Conservation (phyloP, 2,329 filamentous ascomycete species). For the Aspergillus cejpii region DNA sequence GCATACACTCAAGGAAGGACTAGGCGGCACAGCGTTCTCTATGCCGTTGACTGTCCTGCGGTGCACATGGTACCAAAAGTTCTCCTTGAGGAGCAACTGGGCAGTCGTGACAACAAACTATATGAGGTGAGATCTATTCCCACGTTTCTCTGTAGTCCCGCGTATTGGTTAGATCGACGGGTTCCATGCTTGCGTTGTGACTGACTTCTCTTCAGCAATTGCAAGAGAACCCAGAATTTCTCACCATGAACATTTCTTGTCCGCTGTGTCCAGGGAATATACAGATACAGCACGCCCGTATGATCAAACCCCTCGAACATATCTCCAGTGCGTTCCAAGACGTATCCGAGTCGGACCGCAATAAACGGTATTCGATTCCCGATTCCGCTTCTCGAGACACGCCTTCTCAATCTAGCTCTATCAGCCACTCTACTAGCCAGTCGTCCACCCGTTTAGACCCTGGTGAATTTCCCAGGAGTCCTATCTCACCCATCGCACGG, state of each 20-base stretch:
- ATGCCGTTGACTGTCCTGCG: conserved; percentile 32
- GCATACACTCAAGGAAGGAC: background rate
- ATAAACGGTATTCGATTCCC: conserved; percentile 13
- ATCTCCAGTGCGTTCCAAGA: conserved; percentile 18
- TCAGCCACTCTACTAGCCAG: conserved; percentile 20
- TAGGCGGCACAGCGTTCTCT: conserved; percentile 14
- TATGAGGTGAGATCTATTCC: conserved; percentile 23
- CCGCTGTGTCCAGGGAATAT: conserved; percentile 27
- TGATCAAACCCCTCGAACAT: conserved; percentile 30
- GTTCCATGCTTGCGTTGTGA: background rate
- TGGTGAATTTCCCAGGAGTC: conserved; percentile 11
- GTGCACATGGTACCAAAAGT: conserved; percentile 28
- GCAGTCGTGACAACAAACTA: conserved; percentile 25
- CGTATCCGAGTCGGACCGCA: conserved; percentile 13
- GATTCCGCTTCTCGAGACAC: conserved; percentile 16
- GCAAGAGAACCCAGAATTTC: conserved; percentile 14
- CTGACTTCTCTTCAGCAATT: conserved; percentile 12
- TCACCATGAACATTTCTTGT: conserved; percentile 23
- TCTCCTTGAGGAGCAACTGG: conserved; percentile 28
- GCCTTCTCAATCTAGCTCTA: conserved; percentile 19
- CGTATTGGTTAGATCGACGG: background rate
- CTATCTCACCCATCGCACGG: conserved; percentile 11
- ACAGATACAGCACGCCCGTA: conserved; percentile 30
- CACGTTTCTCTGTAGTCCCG: background rate
- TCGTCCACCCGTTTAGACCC: conserved; percentile 15